Evolutionary conservation across 306 rosid species (phyloP).

Genomic region (Mimosa pudica): DNA sequence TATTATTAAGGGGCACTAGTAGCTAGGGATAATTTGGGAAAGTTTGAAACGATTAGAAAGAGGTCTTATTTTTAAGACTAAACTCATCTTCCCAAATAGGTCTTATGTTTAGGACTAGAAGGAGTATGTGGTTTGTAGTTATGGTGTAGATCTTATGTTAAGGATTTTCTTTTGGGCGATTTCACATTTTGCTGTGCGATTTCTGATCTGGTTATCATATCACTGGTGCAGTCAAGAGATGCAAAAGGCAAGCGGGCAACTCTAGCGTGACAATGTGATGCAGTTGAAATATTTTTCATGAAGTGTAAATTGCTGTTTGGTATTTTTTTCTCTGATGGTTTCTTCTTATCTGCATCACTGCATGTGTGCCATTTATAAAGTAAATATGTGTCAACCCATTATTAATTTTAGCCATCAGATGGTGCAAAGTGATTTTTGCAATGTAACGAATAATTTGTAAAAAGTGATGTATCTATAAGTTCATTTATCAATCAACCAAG

Average conservation of each 20-base stretch:
- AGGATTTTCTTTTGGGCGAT: background rate
- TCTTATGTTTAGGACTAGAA: too few relatives aligned
- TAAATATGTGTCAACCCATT: background rate
- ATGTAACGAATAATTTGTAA: background rate
- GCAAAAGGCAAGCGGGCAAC: constrained; percentile 94
- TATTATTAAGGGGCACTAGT: too few relatives aligned
- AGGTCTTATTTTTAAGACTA: too few relatives aligned
- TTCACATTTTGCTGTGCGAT: constrained; percentile 14
- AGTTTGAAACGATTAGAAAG: too few relatives aligned
- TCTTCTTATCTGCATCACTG: background rate
- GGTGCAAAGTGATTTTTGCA: background rate
- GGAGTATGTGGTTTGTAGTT: too few relatives aligned
- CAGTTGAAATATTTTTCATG: constrained; percentile 15
- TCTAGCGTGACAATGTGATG: constrained; percentile 58
- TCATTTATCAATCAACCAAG: background rate
- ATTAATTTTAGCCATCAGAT: background rate
- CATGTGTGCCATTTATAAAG: background rate
- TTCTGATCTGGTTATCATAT: constrained; percentile 8
- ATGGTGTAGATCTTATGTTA: too few relatives aligned
- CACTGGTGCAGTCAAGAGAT: constrained; percentile 78
- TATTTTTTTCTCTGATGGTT: constrained; percentile 9
- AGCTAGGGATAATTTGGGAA: too few relatives aligned
- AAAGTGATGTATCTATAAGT: background rate
- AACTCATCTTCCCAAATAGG: too few relatives aligned
- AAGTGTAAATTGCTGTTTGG: constrained; percentile 28